These are phyloP conservation scores for Metarhizium rileyi DNA, from an alignment of 2,329 filamentous ascomycete genomes.

Conservation along the genomic window DNA sequence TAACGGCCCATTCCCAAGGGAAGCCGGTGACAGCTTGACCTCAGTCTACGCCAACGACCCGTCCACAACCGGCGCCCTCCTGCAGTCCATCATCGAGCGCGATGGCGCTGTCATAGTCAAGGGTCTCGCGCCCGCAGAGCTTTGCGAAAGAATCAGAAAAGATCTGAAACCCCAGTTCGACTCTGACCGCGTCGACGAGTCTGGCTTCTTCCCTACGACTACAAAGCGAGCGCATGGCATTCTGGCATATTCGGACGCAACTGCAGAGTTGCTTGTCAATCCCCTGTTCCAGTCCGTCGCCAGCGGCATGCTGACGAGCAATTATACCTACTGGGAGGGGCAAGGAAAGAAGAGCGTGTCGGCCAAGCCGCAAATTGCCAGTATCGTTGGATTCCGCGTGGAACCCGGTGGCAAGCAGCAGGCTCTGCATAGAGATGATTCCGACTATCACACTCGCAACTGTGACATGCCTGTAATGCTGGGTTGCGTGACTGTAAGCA, in stretches of 20 bases:
- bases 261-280: conserved; percentile 27
- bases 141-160: conserved; percentile 24
- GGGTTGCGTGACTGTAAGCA: conserved; percentile 19
- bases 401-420: conserved; percentile 30
- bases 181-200: conserved; percentile 23
- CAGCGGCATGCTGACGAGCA: conserved; percentile 24
- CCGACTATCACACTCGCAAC: conserved; percentile 19
- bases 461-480: conserved; percentile 27
- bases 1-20: conserved; percentile 11
- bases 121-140: conserved; percentile 21
- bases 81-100: conserved; percentile 15
- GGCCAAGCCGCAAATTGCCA: conserved; percentile 26
- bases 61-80: conserved; percentile 10
- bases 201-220: conserved; percentile 29
- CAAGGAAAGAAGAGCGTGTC: conserved; percentile 20
- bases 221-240: conserved; percentile 30
- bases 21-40: conserved; percentile 13
- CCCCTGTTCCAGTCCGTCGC: conserved; percentile 24
- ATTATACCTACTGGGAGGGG: conserved; percentile 26
- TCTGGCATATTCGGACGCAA: conserved; percentile 26
- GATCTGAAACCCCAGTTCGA: conserved; percentile 29
- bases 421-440: conserved; percentile 27
- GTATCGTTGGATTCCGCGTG: conserved; percentile 27
- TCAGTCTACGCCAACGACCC: conserved; percentile 13
- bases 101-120: conserved; percentile 29